Evolutionary conservation across 2,329 filamentous ascomycete species (phyloP), one percentile per base, ranked within the genome.

Genomic region (Colletotrichum higginsianum): DNA sequence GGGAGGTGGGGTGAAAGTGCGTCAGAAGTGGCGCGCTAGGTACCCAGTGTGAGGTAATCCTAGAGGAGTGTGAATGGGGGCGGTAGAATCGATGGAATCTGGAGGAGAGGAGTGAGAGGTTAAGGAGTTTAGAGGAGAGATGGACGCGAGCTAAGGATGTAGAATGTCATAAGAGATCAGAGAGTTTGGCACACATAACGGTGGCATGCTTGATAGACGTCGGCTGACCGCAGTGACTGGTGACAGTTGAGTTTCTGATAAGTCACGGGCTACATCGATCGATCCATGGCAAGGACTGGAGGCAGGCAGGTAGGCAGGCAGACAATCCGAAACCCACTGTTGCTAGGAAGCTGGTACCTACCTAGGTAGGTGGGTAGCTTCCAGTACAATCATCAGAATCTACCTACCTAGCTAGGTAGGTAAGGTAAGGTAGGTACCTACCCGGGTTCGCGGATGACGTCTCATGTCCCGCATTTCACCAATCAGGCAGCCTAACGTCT

Each of bases 1-100:
- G 64, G 64, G 23, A 64, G 65, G 68, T 71, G 64, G 68, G 68
- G 68, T 68, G 26, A 50, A 49, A 38, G 57, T 71, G 65, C 69
- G 69, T 72, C 69, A 72, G 65, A 72, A 66, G 60, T 60, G 65
- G 53, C 58, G 69, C 58, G 26, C 40, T 47, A 47, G 30, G 52
- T 53, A 23, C 38, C 44, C 26, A 69, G 53, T 68, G 42, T 72
- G 65, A 69, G 69, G 69, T 69, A 64, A 72, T 58, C 23, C 23
- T 13, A 18, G 38, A 35, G 47, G 49, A 2, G 21, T 42, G 60
- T 42, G 35, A 9, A 50, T 44, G 21, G 23, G 49, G 49, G 49
- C 35, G 23, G 9, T 35, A 6, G 16, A 47, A 30, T 56, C 23
- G 26, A 57, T 40, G 62, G 21, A 50, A 57, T 18, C 21, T 61